Percentiles rank a stretch among this genome's conserved stretches.
Evolutionary conservation across 1,284 basidiomycete species (phyloP).

Genomic region (Sphagnurus paluster): DNA sequence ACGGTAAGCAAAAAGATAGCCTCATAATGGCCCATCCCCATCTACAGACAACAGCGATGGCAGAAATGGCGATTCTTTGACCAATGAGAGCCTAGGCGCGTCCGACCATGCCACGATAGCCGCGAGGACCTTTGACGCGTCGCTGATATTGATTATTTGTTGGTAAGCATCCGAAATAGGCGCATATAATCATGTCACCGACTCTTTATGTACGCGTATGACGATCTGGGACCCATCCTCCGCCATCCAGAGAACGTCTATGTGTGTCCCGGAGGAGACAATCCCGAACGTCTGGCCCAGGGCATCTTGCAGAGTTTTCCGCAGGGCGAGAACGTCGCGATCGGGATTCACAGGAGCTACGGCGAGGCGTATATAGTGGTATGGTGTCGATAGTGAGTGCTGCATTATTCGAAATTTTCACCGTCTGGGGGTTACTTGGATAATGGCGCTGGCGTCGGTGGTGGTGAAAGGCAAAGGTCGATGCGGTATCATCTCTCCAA

Average conservation of each 20-base stretch:
- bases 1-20: too few species aligned
- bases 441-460: neutral
- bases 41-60: conserved; percentile 27
- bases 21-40: conserved; percentile 10
- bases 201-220: conserved; percentile 30
- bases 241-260: conserved; percentile 35
- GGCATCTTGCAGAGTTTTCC: conserved; percentile 31
- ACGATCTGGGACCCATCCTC: conserved; percentile 28
- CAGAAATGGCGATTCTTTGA: conserved; percentile 34
- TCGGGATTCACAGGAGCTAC: conserved; percentile 25
- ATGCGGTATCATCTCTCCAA: too few species aligned
- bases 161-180: neutral
- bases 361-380: conserved; percentile 33
- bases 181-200: conserved; percentile 7
- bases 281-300: conserved; percentile 30
- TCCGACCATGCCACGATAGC: conserved; percentile 29
- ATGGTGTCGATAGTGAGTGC: conserved; percentile 17
- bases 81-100: conserved; percentile 26
- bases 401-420: conserved; percentile 15
- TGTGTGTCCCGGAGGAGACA: conserved; percentile 25
- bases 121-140: conserved; percentile 29
- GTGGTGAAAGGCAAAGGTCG: neutral
- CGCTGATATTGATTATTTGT: conserved; percentile 20
- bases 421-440: neutral
- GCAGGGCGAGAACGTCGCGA: conserved; percentile 22